Percentiles rank a stretch among this genome's conserved stretches.
Conservation (phyloP, 169 alveolate species). For the Toxoplasma gondii region DNA sequence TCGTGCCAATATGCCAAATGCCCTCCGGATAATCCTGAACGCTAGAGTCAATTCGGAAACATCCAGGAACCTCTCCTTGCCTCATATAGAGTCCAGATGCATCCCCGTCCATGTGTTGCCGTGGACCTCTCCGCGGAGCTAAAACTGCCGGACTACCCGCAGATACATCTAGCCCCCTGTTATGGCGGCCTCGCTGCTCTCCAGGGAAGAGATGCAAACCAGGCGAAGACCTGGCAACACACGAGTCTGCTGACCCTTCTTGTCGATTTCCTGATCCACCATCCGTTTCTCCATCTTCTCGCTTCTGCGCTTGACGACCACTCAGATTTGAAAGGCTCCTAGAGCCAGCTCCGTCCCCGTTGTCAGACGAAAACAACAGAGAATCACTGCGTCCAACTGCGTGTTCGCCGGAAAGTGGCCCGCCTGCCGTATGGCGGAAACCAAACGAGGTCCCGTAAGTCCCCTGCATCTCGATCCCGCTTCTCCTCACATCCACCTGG, state of each 20-base stretch:
- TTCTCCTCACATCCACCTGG: background rate
- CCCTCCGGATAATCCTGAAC: background rate
- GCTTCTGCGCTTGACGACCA: background rate
- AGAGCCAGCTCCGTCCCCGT: background rate
- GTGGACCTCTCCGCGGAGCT: background rate
- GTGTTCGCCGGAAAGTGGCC: background rate
- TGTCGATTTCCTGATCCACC: background rate
- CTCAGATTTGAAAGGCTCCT: background rate
- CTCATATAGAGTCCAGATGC: background rate
- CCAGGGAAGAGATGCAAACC: background rate
- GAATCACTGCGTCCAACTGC: background rate
- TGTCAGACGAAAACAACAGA: background rate
- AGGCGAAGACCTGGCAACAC: background rate
- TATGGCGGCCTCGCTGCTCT: background rate
- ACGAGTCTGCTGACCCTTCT: background rate
- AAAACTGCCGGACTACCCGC: background rate
- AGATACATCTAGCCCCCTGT: background rate
- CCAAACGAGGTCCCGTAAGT: background rate
- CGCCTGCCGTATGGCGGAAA: background rate
- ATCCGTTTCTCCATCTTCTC: background rate
- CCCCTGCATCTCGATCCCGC: background rate
- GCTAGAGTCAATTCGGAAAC: background rate
- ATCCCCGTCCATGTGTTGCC: background rate
- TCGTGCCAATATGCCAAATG: background rate
- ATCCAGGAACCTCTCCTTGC: background rate